Percentiles rank a stretch among this genome's conserved stretches.
phyloP scores from a whole-genome alignment of 2,329 filamentous ascomycete genomes.

The Calonectria hawksworthii region DNA sequence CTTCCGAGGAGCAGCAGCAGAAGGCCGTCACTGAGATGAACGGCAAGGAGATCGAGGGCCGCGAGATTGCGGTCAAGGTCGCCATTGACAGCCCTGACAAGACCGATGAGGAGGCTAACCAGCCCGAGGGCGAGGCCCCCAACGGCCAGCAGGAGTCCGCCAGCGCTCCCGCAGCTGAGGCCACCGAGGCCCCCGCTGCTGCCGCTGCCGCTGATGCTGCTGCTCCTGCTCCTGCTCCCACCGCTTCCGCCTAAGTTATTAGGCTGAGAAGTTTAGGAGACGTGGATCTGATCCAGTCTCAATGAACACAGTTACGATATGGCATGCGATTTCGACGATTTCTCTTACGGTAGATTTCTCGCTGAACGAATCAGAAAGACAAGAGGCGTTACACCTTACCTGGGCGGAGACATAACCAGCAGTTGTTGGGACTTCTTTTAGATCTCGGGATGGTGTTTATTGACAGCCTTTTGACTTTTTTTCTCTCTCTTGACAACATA shows the following conservation, averaged over 20 bases:
- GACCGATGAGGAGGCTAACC: slow-evolving; percentile 86
- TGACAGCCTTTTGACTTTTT: slow-evolving; percentile 45
- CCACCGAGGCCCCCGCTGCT: slow-evolving; percentile 46
- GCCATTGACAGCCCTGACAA: slow-evolving; percentile 99
- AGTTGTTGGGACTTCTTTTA: slow-evolving; percentile 46
- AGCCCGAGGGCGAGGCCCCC: slow-evolving; percentile 60
- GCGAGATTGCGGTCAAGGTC: slow-evolving; percentile 99
- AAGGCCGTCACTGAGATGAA: slow-evolving; percentile 99
- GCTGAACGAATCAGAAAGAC: slow-evolving; percentile 48
- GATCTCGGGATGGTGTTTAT: slow-evolving; percentile 46
- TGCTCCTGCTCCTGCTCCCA: slow-evolving; percentile 42
- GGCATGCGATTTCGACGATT: slow-evolving; percentile 57
- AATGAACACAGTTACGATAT: slow-evolving; percentile 55
- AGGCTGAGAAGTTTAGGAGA: slow-evolving; percentile 44
- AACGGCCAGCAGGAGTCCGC: slow-evolving; percentile 57
- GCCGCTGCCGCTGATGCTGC: slow-evolving; percentile 45
- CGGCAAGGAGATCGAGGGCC: slow-evolving; percentile 98
- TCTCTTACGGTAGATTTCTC: slow-evolving; percentile 54
- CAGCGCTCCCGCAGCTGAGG: slow-evolving; percentile 46
- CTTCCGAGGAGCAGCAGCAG: slow-evolving; percentile 94
- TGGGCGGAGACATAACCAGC: slow-evolving; percentile 45
- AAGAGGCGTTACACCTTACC: slow-evolving; percentile 43
- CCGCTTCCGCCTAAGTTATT: slow-evolving; percentile 49
- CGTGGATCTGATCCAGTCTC: slow-evolving; percentile 43
- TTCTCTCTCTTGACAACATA: slow-evolving; percentile 44